These are phyloP conservation scores for Hypomontagnella monticulosa DNA, from an alignment of 495 filamentous ascomycete species.

Conservation along the genomic window DNA sequence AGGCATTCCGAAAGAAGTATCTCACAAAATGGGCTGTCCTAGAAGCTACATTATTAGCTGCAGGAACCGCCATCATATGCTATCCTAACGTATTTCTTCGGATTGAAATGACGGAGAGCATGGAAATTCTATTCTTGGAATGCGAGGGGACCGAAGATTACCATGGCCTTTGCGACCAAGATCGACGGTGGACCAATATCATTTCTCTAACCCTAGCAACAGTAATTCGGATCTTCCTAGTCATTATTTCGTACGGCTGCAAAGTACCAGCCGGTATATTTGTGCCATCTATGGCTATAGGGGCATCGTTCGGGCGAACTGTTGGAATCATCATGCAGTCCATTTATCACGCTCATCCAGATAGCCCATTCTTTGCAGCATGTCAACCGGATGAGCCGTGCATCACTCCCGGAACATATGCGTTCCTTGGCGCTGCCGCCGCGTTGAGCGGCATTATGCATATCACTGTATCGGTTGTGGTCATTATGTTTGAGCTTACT, in stretches of 20 bases:
- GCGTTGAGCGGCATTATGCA: conserved; percentile 99
- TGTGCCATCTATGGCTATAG: conserved; percentile 97
- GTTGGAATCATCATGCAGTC: conserved; percentile 95
- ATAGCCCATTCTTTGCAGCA: conserved; percentile 83
- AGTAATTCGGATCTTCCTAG: conserved; percentile 79
- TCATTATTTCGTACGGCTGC: conserved; percentile 97
- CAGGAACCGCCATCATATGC: conserved; percentile 86
- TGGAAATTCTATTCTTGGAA: conserved; percentile 96
- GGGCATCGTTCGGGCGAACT: conserved; percentile 91
- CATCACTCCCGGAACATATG: conserved; percentile 96
- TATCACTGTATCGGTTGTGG: conserved; percentile 93
- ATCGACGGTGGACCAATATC: conserved; percentile 80
- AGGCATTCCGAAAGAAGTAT: conserved; percentile 96
- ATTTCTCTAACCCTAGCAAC: conserved; percentile 83
- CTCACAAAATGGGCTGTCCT: conserved; percentile 83
- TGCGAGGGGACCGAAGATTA: conserved; percentile 95
- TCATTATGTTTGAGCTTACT: conserved; percentile 98
- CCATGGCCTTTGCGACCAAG: conserved; percentile 85
- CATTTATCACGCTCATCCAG: conserved; percentile 82
- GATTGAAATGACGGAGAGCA: conserved; percentile 99
- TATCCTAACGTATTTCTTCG: conserved; percentile 95
- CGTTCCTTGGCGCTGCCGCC: conserved; percentile 92
- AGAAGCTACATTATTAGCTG: conserved; percentile 87
- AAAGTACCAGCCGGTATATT: conserved; percentile 98
- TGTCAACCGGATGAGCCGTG: conserved; percentile 94